Evolutionary conservation across 1,139 yeast species (phyloP).

Genomic region (Yamadazyma diospyri): DNA sequence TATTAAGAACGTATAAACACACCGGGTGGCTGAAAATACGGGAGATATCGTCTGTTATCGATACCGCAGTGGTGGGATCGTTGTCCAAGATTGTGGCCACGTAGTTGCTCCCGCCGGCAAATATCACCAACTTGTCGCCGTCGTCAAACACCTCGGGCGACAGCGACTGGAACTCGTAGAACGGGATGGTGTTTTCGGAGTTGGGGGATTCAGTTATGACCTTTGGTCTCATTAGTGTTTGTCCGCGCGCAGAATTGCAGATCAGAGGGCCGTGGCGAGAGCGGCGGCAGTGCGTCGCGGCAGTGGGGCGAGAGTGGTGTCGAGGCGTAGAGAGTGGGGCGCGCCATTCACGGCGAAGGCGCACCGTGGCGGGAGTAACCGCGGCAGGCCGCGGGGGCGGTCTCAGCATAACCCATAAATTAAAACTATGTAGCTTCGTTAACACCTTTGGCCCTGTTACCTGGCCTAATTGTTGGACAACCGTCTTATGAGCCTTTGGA

Average conservation of each 20-base stretch:
- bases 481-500: constrained; percentile 40
- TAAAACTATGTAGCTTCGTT: too few species aligned
- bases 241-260: too few species aligned
- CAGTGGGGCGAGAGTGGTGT: too few species aligned
- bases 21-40: constrained; percentile 9
- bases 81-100: constrained; percentile 14
- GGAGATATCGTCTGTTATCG: constrained; percentile 10
- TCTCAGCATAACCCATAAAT: too few species aligned
- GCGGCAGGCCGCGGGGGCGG: too few species aligned
- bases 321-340: too few species aligned
- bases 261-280: too few species aligned
- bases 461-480: constrained; percentile 22
- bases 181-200: constrained; percentile 40
- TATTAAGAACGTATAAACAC: constrained; percentile 37
- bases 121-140: constrained; percentile 41
- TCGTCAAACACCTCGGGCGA: constrained; percentile 40
- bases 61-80: constrained; percentile 18
- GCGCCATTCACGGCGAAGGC: too few species aligned
- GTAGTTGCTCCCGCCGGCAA: constrained; percentile 34
- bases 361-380: too few species aligned
- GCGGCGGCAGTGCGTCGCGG: too few species aligned
- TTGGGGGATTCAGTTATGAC: constrained; percentile 31
- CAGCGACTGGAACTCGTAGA: constrained; percentile 30
- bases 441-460: too few species aligned
- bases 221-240: constrained; percentile 5